phyloP scores from a whole-genome alignment of 176 grass and related monocot species.

The Guadua angustifolia region DNA sequence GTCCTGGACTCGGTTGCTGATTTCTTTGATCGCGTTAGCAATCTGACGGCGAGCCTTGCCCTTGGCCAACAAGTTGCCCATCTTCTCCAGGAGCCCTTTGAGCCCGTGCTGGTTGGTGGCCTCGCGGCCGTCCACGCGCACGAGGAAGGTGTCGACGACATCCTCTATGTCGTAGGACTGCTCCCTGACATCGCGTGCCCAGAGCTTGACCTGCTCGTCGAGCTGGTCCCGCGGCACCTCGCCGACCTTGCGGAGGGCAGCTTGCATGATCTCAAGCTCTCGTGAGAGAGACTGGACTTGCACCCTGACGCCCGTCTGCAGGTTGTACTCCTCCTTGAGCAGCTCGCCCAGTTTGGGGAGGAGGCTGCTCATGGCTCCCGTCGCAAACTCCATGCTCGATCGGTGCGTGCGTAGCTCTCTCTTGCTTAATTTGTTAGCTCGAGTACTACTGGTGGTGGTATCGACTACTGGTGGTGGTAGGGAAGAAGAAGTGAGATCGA shows the following conservation, averaged over 20 bases:
- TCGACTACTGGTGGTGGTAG: too few relatives aligned
- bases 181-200: neutral
- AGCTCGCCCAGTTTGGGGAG: too few relatives aligned
- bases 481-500: too few relatives aligned
- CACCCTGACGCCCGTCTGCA: too few relatives aligned
- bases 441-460: too few relatives aligned
- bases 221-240: slow-evolving; percentile 6
- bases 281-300: too few relatives aligned
- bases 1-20: neutral
- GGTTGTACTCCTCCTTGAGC: too few relatives aligned
- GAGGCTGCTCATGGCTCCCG: too few relatives aligned
- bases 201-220: neutral
- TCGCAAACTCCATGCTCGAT: too few relatives aligned
- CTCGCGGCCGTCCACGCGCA: neutral
- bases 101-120: neutral
- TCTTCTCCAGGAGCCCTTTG: neutral
- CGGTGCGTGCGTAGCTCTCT: too few relatives aligned
- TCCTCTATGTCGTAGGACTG: slow-evolving; percentile 20
- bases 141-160: neutral
- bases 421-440: too few relatives aligned
- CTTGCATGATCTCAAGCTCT: neutral
- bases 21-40: neutral
- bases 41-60: neutral
- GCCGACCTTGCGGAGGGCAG: neutral
- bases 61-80: neutral